Conservation (phyloP, 495 filamentous ascomycete species). For the Daldinia decipiens region DNA sequence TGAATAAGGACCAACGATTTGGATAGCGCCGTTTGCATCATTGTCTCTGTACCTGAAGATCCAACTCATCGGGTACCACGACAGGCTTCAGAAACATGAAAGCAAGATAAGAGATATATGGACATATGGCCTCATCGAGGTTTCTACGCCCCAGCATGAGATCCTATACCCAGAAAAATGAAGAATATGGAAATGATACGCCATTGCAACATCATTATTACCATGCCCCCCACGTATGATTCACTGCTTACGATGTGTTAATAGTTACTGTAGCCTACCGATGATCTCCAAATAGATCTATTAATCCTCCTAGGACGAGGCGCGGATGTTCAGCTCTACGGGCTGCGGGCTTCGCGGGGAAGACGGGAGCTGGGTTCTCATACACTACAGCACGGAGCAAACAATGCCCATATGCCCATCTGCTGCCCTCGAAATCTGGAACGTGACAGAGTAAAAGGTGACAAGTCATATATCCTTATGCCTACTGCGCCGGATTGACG, state of each 20-base stretch:
- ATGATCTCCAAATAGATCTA: constrained; percentile 36
- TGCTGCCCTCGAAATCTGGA: constrained; percentile 41
- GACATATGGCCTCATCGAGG: constrained; percentile 24
- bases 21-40: constrained; percentile 46
- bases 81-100: constrained; percentile 43
- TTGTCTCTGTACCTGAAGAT: constrained; percentile 41
- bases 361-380: constrained; percentile 42
- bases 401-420: constrained; percentile 30
- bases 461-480: constrained; percentile 46
- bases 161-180: constrained; percentile 20
- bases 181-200: constrained; percentile 29
- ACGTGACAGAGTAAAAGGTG: constrained; percentile 36
- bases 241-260: constrained; percentile 29
- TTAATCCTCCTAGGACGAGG: constrained; percentile 27
- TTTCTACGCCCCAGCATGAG: constrained; percentile 24
- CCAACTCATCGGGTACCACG: constrained; percentile 47
- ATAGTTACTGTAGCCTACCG: constrained; percentile 35
- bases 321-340: constrained; percentile 38
- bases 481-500: constrained; percentile 27
- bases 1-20: constrained; percentile 39
- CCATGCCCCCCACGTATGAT: constrained; percentile 40
- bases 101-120: constrained; percentile 3
- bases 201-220: constrained; percentile 39
- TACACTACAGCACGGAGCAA: constrained; percentile 40
- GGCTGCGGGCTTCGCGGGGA: constrained; percentile 44